Evolutionary conservation across 1,139 yeast genomes (phyloP).

Genomic region (Meyerozyma sp.): DNA sequence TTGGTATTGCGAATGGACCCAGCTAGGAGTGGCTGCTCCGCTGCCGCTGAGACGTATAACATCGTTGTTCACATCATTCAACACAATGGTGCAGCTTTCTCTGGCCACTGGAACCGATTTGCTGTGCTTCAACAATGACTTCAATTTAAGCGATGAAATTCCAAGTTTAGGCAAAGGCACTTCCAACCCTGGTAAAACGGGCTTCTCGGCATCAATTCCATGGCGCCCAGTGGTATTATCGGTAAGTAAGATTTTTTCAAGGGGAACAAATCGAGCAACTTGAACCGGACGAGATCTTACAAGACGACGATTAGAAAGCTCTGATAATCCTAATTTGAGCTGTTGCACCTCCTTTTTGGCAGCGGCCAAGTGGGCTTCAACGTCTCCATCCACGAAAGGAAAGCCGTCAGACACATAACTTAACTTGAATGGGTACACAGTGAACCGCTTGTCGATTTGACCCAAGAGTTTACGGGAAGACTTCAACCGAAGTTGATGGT

Average conservation of each 20-base stretch:
- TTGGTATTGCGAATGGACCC: constrained; percentile 76
- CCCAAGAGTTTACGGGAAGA: constrained; percentile 68
- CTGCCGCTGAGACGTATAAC: constrained; percentile 71
- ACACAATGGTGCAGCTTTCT: constrained; percentile 67
- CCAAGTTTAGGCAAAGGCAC: constrained; percentile 69
- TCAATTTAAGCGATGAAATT: constrained; percentile 58
- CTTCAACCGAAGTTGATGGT: constrained; percentile 70
- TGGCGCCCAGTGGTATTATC: constrained; percentile 61
- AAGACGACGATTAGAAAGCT: constrained; percentile 75
- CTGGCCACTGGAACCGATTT: constrained; percentile 59
- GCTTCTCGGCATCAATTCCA: constrained; percentile 61
- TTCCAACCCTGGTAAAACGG: constrained; percentile 68
- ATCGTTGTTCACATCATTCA: constrained; percentile 42
- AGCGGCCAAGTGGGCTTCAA: constrained; percentile 28
- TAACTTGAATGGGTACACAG: constrained; percentile 90
- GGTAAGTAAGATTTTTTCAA: constrained; percentile 54
- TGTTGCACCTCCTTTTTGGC: constrained; percentile 51
- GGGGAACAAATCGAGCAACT: constrained; percentile 65
- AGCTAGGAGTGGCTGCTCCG: constrained; percentile 64
- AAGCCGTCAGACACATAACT: constrained; percentile 55
- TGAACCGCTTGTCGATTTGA: constrained; percentile 63
- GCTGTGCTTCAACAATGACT: constrained; percentile 52
- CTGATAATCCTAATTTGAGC: constrained; percentile 74
- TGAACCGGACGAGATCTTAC: constrained; percentile 72
- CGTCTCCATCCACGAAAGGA: constrained; percentile 45